Percentiles rank a stretch among this genome's conserved stretches.
Evolutionary conservation across 2,329 filamentous ascomycete genomes (phyloP).

Genomic region (Claviceps maximensis): DNA sequence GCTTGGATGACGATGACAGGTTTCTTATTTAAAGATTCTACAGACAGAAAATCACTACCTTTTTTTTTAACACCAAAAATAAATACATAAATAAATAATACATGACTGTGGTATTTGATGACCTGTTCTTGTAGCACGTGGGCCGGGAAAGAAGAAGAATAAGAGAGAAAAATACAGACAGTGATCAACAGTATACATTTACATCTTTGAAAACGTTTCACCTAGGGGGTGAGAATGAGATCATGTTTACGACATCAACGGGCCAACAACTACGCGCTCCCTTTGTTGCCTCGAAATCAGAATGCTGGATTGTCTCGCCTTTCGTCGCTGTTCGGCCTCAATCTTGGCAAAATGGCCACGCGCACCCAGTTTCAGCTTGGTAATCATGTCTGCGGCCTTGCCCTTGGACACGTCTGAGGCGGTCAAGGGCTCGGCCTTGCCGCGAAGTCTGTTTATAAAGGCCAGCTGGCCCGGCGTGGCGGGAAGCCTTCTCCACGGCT

Average conservation of each 20-base stretch:
- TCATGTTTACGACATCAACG: constrained; percentile 21
- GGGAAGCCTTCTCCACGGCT: constrained; percentile 55
- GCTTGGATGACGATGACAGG: no score
- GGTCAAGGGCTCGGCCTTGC: constrained; percentile 37
- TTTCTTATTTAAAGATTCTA: no score
- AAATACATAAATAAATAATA: no score
- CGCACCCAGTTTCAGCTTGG: constrained; percentile 76
- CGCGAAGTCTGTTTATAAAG: constrained; percentile 54
- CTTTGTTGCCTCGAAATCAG: constrained; percentile 28
- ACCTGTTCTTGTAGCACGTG: no score
- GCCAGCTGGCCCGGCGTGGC: constrained; percentile 54
- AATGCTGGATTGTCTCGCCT: constrained; percentile 23
- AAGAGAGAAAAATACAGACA: no score
- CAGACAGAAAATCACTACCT: no score
- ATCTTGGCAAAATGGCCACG: constrained; percentile 45
- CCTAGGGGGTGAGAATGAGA: no score
- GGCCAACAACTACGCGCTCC: constrained; percentile 44
- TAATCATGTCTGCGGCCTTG: constrained; percentile 79
- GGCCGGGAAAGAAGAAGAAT: no score
- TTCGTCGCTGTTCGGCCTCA: constrained; percentile 38
- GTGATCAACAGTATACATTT: no score
- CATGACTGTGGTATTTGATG: no score
- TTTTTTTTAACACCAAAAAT: no score
- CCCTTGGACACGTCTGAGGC: constrained; percentile 57
- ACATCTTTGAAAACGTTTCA: no score